Evolutionary conservation across 768 basidiomycete species (phyloP).

Genomic region (Pleurotus cornucopiae): DNA sequence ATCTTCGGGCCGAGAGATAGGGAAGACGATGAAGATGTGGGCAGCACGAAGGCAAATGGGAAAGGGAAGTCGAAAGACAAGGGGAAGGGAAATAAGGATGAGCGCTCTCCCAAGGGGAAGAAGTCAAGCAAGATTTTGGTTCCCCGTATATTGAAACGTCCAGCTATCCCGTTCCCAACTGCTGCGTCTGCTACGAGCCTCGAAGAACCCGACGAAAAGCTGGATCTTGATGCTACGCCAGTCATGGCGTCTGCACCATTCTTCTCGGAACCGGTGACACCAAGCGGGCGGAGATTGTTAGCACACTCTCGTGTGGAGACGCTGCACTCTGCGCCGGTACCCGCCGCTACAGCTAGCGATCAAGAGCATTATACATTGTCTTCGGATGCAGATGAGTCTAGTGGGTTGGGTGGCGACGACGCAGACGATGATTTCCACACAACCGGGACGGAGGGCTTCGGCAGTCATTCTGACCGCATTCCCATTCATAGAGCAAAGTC

Average conservation of each 20-base stretch:
- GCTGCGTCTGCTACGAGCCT: conserved; percentile 1
- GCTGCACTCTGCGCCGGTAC: neutral
- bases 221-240: conserved; percentile 13
- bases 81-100: conserved; percentile 20
- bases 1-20: neutral
- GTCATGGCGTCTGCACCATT: conserved; percentile 2
- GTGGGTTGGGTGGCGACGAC: neutral
- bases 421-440: neutral
- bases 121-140: conserved; percentile 14
- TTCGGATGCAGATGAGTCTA: conserved; percentile 3
- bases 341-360: neutral
- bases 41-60: conserved; percentile 11
- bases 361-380: neutral
- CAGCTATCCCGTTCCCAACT: conserved; percentile 2
- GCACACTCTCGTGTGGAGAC: neutral
- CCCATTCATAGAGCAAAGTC: neutral
- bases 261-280: neutral
- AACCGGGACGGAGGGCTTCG: neutral
- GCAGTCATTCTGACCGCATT: neutral
- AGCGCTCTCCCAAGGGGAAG: conserved; percentile 22
- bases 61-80: conserved; percentile 15
- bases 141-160: conserved; percentile 9
- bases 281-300: neutral
- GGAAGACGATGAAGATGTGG: neutral
- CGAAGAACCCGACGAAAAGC: conserved; percentile 13